Evolutionary conservation across 176 grass and related monocot species (phyloP).

Genomic region (Themeda triandra): DNA sequence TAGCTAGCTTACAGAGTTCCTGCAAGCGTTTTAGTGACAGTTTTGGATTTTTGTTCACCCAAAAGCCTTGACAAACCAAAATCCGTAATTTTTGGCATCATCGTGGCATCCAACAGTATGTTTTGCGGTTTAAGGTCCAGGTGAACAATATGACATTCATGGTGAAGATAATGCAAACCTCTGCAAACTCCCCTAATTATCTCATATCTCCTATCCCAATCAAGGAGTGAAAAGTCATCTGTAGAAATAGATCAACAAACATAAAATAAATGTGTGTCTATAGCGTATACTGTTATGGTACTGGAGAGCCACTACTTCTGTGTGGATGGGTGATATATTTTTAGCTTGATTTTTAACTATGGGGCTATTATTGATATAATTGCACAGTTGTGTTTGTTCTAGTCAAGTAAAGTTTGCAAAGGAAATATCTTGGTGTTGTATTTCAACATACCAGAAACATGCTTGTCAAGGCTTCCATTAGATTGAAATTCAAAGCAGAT

Average conservation of each 20-base stretch:
- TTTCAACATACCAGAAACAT: background rate
- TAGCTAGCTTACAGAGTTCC: background rate
- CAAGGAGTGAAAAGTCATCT: background rate
- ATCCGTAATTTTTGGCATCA: background rate
- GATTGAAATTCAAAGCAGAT: background rate
- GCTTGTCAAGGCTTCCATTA: background rate
- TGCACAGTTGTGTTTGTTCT: too few species aligned
- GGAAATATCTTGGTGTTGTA: too few species aligned
- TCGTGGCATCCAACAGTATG: background rate
- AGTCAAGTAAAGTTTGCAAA: too few species aligned
- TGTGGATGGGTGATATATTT: too few species aligned
- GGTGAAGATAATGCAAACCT: background rate
- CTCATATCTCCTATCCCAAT: background rate
- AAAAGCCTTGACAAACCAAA: background rate
- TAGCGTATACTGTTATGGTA: too few species aligned
- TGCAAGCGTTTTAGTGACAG: background rate
- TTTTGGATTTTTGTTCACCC: background rate
- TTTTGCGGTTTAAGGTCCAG: background rate
- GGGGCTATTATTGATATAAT: too few species aligned
- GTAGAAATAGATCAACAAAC: background rate
- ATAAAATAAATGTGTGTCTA: too few species aligned
- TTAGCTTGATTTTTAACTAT: too few species aligned
- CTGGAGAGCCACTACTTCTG: too few species aligned
- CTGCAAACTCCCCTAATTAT: background rate
- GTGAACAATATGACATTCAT: background rate